Evolutionary conservation across 2,329 filamentous ascomycete genomes (phyloP), one percentile per base, ranked within the genome.

Genomic region (Chaetomiaceae sp.): DNA sequence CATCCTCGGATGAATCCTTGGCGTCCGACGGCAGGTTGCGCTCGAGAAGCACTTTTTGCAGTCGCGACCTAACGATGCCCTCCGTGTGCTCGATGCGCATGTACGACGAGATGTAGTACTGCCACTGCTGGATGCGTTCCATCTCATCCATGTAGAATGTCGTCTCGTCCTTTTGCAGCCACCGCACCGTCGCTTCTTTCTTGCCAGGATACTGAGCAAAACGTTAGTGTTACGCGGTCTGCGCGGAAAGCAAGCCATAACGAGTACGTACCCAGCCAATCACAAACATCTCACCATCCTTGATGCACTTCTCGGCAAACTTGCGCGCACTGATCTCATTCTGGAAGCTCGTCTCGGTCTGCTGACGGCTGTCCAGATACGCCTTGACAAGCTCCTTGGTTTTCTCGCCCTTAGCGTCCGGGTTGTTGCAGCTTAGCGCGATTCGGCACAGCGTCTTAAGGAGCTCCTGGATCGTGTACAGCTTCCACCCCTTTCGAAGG

Each of bases 51-150:
- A 83, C 79, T 70, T 84, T 86, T 57, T 80, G 81, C 63, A 90
- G 77, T 43, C 80, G 81, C 5, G 78, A 77, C 45, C 84, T 76
- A 6, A 79, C 74, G 2, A 94, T 79, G 13, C 88, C 88, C 69
- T 94, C 89, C 0, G 94, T 99, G 2, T 89, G 88, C 65, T 96
- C 90, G 21, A 91, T 81, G 58, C 90, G 89, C 61, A 90, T 88
- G 69, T 88, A 97, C 0, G 91, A 90, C 16, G 92, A 91, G 53
- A 96, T 89, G 67, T 99, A 99, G 73, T 95, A 95, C 63, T 92
- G 89, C 94, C 94, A 99, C 34, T 84, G 79, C 57, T 90, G 85
- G 52, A 86, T 85, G 46, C 85, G 81, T 65, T 94, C 87, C 75
- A 96, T 86, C 61, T 96, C 90, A 60, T 95, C 89, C 65, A 86